Evolutionary conservation across 257 asterid genomes (phyloP).

Genomic region (Rauvolfia tetraphylla): DNA sequence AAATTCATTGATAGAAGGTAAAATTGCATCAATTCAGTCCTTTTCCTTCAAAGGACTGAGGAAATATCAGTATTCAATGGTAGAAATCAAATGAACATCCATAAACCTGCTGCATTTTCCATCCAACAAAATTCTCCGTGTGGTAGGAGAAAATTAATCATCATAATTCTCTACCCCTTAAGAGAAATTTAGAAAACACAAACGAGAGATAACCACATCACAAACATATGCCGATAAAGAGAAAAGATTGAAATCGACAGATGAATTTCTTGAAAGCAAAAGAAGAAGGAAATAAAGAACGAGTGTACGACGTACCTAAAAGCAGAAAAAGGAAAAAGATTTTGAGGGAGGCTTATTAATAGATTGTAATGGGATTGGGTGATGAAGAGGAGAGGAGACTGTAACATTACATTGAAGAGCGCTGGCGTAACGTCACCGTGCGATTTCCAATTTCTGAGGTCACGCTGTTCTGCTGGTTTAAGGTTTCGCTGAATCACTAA

Average conservation of each 20-base stretch:
- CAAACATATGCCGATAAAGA: too few relatives aligned
- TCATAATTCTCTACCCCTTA: not conserved
- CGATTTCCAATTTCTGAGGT: constrained; percentile 3
- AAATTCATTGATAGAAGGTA: not conserved
- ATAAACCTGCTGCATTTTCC: not conserved
- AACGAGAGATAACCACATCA: not conserved
- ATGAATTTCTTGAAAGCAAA: not conserved
- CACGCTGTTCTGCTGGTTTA: not conserved
- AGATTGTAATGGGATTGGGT: not conserved
- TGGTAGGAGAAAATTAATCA: not conserved
- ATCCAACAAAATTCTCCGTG: not conserved
- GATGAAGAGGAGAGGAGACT: not conserved
- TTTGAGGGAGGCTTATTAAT: not conserved
- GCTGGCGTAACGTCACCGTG: not conserved
- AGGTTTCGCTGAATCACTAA: constrained; percentile 2
- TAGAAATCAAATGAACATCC: not conserved
- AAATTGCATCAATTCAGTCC: not conserved
- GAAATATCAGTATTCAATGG: not conserved
- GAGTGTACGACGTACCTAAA: not conserved
- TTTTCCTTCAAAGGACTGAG: not conserved
- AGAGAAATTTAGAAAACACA: not conserved
- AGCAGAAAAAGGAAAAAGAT: not conserved
- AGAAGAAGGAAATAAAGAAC: not conserved
- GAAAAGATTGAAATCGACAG: not conserved
- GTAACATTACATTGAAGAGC: not conserved